Base-by-base conservation (phyloP, 148 eudicot genomes). In the Fallopia convolvulus region DNA sequence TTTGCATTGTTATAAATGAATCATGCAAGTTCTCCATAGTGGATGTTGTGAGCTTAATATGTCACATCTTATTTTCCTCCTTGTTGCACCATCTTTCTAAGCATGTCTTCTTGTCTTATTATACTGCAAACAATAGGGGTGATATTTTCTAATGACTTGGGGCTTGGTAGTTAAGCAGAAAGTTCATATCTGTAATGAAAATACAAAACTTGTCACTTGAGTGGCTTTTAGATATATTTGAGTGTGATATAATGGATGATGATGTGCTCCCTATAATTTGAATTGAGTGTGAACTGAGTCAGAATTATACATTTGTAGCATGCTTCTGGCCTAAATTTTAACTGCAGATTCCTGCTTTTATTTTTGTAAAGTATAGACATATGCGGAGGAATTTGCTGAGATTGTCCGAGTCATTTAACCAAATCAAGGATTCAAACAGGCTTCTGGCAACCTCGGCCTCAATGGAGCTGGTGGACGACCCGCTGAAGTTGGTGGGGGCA, bases 301-400 rank as follows among this genome's bases (percentile, higher is more conserved):
- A 60, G 2, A 30, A 61, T 5, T 61, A 5, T 5, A 61, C 23
- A 1, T 61, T 61, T 23, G 68, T 14, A 23, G 68, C 36, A 61
- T 21, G 12, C 15, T 61, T 61, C 39, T 61, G 26, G 68, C 36
- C 14, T 26, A 61, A 61, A 30, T 61, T 61, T 61, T 12, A 61
- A 20, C 15, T 61, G 14, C 68, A 61, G 33, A 60, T 60, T 60
- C 6, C 15, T 26, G 15, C 23, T 61, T 18, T 61, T 26, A 18
- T 61, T 30, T 12, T 23, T 61, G 68, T 26, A 26, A 61, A 66
- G 3, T 66, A n/a, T 13, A 66, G 30, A 26, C 91, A 92, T 75
- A 86, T 95, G 97, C 92, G 85, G 87, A 87, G 92, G 83, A 89
- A 92, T 50, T 97, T 92, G 73, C 61, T 85, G 79, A 87, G 88